Conservation (phyloP, 306 rosid species). For the Erythrophleum fordii region DNA sequence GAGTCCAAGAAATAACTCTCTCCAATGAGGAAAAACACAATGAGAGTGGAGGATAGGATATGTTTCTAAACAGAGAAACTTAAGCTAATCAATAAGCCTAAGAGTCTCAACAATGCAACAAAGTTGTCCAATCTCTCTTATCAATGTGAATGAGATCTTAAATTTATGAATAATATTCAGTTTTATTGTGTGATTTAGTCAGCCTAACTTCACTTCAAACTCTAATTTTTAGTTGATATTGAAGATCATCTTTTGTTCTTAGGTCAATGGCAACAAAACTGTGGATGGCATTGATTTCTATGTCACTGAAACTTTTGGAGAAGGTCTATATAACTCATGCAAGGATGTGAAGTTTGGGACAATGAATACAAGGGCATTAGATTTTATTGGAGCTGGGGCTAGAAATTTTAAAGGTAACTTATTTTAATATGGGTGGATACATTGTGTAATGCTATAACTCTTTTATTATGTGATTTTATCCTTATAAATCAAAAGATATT, state of each 20-base stretch:
- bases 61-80: background rate
- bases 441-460: constrained; percentile 14
- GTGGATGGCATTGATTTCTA: constrained; percentile 87
- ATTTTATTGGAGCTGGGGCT: constrained; percentile 95
- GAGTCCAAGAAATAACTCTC: background rate
- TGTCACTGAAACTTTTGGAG: constrained; percentile 65
- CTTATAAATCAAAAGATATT: too few species aligned
- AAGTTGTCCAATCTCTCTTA: background rate
- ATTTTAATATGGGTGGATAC: constrained; percentile 32
- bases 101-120: background rate
- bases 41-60: background rate
- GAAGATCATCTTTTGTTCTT: constrained; percentile 37
- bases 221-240: constrained; percentile 27
- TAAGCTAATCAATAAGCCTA: background rate
- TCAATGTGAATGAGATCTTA: background rate
- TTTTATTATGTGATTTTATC: constrained; percentile 27
- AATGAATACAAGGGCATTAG: constrained; percentile 94
- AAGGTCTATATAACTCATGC: constrained; percentile 79
- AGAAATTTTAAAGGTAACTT: constrained; percentile 67
- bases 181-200: constrained; percentile 34
- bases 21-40: background rate
- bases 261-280: constrained; percentile 76
- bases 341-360: constrained; percentile 98
- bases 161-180: background rate
- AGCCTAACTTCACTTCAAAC: constrained; percentile 7